Conservation (phyloP, 345 rosid genomes). For the Eucalyptus camaldulensis region DNA sequence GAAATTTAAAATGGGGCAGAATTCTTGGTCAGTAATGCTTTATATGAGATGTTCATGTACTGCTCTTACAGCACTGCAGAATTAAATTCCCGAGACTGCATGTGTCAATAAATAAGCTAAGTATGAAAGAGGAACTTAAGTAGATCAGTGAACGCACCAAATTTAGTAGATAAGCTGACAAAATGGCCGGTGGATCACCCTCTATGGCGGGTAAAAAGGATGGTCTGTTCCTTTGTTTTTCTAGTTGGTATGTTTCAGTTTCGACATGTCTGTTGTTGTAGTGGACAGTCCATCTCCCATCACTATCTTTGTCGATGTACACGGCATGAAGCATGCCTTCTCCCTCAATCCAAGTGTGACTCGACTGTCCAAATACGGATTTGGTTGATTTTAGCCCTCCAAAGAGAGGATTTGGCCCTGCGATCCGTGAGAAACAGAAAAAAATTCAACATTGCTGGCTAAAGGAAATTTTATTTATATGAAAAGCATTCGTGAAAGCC, state of each 20-base stretch:
- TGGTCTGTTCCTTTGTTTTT: constrained; percentile 21
- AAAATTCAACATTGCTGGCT: not conserved
- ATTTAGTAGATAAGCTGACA: constrained; percentile 28
- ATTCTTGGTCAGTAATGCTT: not conserved
- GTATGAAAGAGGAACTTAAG: not conserved
- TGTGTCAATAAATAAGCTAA: not conserved
- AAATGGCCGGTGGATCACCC: constrained; percentile 23
- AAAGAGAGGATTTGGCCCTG: constrained; percentile 43
- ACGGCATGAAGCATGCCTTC: constrained; percentile 56
- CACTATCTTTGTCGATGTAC: constrained; percentile 13
- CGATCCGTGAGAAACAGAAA: not conserved
- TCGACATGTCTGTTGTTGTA: constrained; percentile 37
- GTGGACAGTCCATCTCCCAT: constrained; percentile 17
- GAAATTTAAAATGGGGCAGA: not conserved
- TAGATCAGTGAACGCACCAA: not conserved
- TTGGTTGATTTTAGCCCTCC: constrained; percentile 24
- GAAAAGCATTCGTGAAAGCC: not conserved
- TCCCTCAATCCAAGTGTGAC: constrained; percentile 33
- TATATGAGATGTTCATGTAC: not conserved
- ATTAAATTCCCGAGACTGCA: not conserved
- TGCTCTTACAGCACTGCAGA: not conserved
- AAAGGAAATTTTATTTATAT: not conserved
- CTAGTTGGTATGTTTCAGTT: constrained; percentile 25
- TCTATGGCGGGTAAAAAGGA: constrained; percentile 30
- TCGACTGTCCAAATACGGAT: constrained; percentile 31